Evolutionary conservation across 305 asterid genomes (phyloP), one percentile per base, ranked within the genome.

Genomic region (Nicotiana rustica): DNA sequence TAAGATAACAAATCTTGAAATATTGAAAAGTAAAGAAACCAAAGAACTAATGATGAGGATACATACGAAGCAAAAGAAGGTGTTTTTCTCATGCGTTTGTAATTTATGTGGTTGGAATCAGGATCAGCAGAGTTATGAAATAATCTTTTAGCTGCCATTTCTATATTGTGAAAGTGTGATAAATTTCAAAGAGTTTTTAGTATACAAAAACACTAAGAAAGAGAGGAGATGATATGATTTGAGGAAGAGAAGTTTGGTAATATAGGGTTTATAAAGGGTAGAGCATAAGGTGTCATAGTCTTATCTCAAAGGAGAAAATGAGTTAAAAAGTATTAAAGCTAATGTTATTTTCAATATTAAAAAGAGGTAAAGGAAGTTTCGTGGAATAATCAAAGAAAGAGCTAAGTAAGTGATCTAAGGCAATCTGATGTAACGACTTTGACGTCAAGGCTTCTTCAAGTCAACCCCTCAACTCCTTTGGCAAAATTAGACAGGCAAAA

Each of bases 1-100:
- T 17, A 33, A 49, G 6, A 69, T 18, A 1, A 19, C 1, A 65
- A 10, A 17, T 21, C 31, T 67, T 65, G 29, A 25, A 25, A 25
- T 25, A 25, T 25, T 25, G 47, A 55, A 64, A 64, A 4, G 9
- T 4, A 41, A 70, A 3, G 4, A 41, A 41, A n/a, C 10, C 10
- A 5, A 69, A 44, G 8, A 64, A 25, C 6, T 5, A 6, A 44
- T 44, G 10, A 19, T 2, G 36, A 29, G 6, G 41, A 2, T 41
- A 81, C 88, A 10, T 89, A 92, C 97, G 95, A 92, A 52, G 93
- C 90, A 81, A 92, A 88, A 61, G 93, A 83, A 79, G 90, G 90
- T 85, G 36, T 70, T 70, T 44, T 70, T 44, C 86, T 89, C 5
- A 59, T 73, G 55, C 92, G 87, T 84, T 92, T 92, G 82, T 83